Evolutionary conservation across 768 basidiomycete genomes (phyloP).

Genomic region (Xerocomellus chrysenteron): DNA sequence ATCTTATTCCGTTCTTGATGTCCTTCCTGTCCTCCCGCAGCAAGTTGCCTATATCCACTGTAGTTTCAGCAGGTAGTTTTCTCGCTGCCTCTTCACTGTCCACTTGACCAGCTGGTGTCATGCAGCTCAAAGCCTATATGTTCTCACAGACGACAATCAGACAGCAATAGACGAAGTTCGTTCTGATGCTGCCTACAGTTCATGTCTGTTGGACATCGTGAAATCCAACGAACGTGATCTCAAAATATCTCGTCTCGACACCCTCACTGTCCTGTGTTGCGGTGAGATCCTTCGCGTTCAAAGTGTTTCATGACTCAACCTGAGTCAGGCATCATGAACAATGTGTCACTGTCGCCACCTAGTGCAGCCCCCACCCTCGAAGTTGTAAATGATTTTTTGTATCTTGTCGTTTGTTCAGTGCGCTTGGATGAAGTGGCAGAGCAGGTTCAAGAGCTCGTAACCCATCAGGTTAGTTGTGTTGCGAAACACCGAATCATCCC

Average conservation of each 20-base stretch:
- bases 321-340: conserved; percentile 65
- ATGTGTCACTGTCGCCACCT: conserved; percentile 70
- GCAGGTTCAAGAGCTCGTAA: conserved; percentile 50
- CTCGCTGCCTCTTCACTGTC: neutral
- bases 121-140: conserved; percentile 87
- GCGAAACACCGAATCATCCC: neutral
- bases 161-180: conserved; percentile 67
- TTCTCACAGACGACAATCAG: conserved; percentile 89
- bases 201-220: conserved; percentile 65
- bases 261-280: conserved; percentile 65
- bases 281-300: conserved; percentile 44
- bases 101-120: neutral
- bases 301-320: neutral
- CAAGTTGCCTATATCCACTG: conserved; percentile 66
- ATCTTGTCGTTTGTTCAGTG: conserved; percentile 65
- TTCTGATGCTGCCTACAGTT: conserved; percentile 55
- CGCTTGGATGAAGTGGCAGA: conserved; percentile 52
- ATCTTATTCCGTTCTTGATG: conserved; percentile 81
- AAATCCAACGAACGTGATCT: conserved; percentile 33
- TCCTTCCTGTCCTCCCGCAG: conserved; percentile 79
- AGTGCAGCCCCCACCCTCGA: conserved; percentile 60
- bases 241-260: conserved; percentile 44
- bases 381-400: conserved; percentile 66
- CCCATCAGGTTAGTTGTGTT: conserved; percentile 43
- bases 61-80: conserved; percentile 73